Evolutionary conservation across 2,329 filamentous ascomycete genomes (phyloP), one percentile per base, ranked within the genome.

Genomic region (Pyrenophora teres): DNA sequence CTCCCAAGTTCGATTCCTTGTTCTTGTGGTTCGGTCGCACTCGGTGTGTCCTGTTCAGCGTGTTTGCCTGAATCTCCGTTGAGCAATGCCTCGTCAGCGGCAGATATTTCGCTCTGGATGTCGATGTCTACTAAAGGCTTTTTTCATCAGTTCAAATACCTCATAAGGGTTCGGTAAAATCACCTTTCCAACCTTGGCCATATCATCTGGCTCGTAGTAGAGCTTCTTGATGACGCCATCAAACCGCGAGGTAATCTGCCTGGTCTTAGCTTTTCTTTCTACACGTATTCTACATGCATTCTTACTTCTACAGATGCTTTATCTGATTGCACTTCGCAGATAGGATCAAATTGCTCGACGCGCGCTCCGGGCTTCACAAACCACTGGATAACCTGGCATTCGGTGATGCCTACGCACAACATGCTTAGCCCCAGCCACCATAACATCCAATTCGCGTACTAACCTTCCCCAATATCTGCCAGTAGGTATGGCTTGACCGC

Each of bases 311-410:
- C 81, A 43, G 83, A 81, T 19, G 94, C 94, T 76, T 99, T 99
- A 78, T 99, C 94, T 67, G 92, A 97, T 74, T 97, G 94, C 38
- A 99, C 95, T 78, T 99, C 94, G 77, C 94, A 99, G 40, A 99
- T 83, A 54, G 93, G 94, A 64, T 95, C 94, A 83, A 96, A 99
- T 78, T 99, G 93, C 78, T 99, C 92, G 65, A 99, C 92, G 51
- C 89, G 87, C 31, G 94, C 94, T 52, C 92, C 93, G 42, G 95
- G 92, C 76, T 97, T 89, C 61, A 99, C 93, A 73, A 97, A 99
- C 94, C 94, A 99, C 79, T 99, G 94, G 68, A 97, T 97, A 68
- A 99, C 90, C 76, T 99, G 94, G 70, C 94, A 96, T 78, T 99
- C 94, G 71, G 94, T 92, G 68, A 97, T 99, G 48, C 94, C 94